Evolutionary conservation across 805 yeast species (phyloP).

Genomic region (Ogataea nakhonphanomensis): DNA sequence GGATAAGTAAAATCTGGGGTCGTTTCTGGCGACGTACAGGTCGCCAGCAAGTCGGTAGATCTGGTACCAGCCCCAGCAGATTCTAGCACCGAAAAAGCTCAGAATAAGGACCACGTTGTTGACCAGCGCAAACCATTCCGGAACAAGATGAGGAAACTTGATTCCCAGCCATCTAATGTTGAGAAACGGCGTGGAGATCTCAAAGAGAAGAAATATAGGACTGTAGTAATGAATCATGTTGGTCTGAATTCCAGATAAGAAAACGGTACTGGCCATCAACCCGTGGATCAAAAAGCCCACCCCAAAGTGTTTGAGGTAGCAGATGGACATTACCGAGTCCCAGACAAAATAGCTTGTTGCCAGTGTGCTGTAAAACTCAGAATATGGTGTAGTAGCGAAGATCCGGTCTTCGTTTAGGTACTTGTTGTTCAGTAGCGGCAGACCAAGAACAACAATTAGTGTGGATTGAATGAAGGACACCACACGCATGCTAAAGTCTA

Average conservation of each 20-base stretch:
- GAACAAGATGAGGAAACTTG: conserved; percentile 27
- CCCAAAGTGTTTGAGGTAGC: conserved; percentile 31
- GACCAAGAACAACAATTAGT: conserved; percentile 28
- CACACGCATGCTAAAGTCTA: conserved; percentile 32
- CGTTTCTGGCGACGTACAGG: conserved; percentile 24
- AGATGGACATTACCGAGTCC: conserved; percentile 32
- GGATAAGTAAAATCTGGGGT: conserved; percentile 27
- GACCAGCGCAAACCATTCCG: conserved; percentile 29
- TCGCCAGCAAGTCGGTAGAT: conserved; percentile 28
- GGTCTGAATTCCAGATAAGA: conserved; percentile 24
- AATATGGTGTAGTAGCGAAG: conserved; percentile 35
- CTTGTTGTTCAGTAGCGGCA: conserved; percentile 31
- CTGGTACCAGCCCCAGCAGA: conserved; percentile 40
- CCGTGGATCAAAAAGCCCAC: conserved; percentile 37
- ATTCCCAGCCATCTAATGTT: conserved; percentile 37
- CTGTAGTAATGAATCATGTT: conserved; percentile 34
- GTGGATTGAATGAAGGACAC: conserved; percentile 35
- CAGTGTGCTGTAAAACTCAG: conserved; percentile 27
- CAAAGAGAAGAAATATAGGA: conserved; percentile 35
- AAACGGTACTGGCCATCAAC: conserved; percentile 33
- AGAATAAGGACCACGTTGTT: conserved; percentile 34
- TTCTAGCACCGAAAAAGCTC: conserved; percentile 34
- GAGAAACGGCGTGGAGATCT: conserved; percentile 36
- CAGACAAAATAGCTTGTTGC: conserved; percentile 37
- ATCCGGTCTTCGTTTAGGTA: conserved; percentile 29